Conservation (phyloP, 176 grass and related monocot genomes). For the Eragrostis nindensis region DNA sequence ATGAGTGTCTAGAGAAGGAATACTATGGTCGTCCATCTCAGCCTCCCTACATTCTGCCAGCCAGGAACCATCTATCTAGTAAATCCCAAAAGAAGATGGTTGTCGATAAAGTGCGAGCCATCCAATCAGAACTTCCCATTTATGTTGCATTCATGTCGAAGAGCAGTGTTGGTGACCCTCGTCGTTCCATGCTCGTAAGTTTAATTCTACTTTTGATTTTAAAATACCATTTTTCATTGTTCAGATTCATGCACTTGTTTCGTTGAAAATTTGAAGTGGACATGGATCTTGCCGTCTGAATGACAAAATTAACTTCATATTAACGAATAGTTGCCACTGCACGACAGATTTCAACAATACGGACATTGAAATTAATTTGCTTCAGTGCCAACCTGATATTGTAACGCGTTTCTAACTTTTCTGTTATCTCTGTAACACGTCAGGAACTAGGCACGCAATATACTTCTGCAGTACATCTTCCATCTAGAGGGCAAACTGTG, state of each 20-base stretch:
- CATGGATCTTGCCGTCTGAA: neutral
- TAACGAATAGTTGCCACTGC: neutral
- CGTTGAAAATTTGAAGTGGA: neutral
- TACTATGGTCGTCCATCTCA: neutral
- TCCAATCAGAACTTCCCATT: neutral
- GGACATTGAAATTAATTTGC: neutral
- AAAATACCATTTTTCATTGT: neutral
- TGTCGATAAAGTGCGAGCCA: neutral
- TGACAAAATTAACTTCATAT: neutral
- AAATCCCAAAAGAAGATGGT: neutral
- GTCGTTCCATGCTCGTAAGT: slow-evolving; percentile 34
- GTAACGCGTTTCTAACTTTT: neutral
- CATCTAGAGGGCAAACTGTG: neutral
- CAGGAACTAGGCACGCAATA: slow-evolving; percentile 38
- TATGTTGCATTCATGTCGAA: neutral
- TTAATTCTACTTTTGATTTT: neutral
- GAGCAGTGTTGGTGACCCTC: neutral
- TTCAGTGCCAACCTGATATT: neutral
- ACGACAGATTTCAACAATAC: neutral
- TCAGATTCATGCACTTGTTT: neutral
- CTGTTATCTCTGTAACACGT: neutral
- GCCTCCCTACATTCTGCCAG: neutral
- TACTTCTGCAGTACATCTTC: slow-evolving; percentile 22
- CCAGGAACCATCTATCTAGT: neutral
- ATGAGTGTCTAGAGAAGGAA: no score